Base-by-base conservation (phyloP, 2,329 filamentous ascomycete genomes). In the Orbilia brochopaga region DNA sequence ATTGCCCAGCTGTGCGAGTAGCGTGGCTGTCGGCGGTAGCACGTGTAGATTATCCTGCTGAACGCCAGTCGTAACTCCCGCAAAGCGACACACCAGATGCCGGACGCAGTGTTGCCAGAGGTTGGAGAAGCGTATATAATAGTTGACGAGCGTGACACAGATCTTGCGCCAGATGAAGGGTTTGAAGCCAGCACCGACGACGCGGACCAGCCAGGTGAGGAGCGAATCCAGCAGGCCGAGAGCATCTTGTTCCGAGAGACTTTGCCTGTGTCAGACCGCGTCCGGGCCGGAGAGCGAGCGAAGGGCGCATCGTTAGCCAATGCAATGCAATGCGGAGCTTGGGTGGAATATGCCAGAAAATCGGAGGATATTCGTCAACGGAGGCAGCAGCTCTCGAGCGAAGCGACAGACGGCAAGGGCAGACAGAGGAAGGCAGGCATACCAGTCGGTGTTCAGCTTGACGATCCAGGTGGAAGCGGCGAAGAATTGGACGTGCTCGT, bases 381-480 rank as follows among this genome's bases (percentile, higher is more conserved):
- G 24, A 53, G 24, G 23, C 46, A 30, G 17, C 24, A 7, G 15
- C 17, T 35, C 17, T 53, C 6, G 10, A 52, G 4, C 19, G 11
- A 53, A n/a, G 17, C 24, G 24, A 53, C 6, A 53, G 30, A 30
- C 21, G 30, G 30, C 21, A 21, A 21, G 24, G 19, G 19, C 40
- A n/a, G n/a, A n/a, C 32, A 37, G 32, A 17, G 17, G 7, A 37
- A n/a, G 17, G 19, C 5, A 30, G 10, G 17, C n/a, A n/a, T 72
- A 90, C 89, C 88, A 91, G 78, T 94, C 91, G n/a, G 88, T 89
- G 78, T 97, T 97, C 67, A 97, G 86, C 81, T 97, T 99, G 76
- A 97, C 87, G 56, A 91, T 95, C 75, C 97, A 89, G 0, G 93
- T 97, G 69, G 97, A 83, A 30, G 92, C 93, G 13, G 91, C 94